phyloP scores from a whole-genome alignment of 208 protist species.

The Trypanosoma congolense region DNA sequence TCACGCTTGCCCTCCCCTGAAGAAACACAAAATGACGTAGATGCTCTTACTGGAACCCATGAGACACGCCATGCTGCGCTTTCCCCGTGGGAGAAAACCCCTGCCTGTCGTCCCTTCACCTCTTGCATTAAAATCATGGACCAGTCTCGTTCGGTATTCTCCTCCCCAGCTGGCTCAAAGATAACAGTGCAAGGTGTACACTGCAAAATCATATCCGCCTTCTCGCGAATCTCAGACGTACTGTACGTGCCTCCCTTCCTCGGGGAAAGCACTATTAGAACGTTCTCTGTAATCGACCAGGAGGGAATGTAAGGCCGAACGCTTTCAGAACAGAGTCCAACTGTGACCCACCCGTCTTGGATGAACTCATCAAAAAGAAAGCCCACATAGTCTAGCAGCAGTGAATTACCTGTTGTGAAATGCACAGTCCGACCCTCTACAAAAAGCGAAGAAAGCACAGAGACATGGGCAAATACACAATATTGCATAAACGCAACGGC shows the following conservation, averaged over 20 bases:
- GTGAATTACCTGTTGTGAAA: constrained; percentile 39
- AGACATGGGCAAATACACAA: constrained; percentile 66
- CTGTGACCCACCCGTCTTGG: constrained; percentile 28
- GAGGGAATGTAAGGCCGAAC: constrained; percentile 37
- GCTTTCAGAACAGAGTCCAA: constrained; percentile 6
- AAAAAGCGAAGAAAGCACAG: constrained; percentile 62
- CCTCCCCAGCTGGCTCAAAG: constrained; percentile 19
- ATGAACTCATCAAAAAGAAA: constrained; percentile 58
- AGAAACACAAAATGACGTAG: not conserved
- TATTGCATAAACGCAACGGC: constrained; percentile 17
- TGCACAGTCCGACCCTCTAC: constrained; percentile 59
- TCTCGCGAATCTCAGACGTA: constrained; percentile 7
- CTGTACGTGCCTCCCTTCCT: constrained; percentile 1
- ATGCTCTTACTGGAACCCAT: constrained; percentile 16
- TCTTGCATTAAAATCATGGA: constrained; percentile 6
- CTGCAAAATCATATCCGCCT: constrained; percentile 34
- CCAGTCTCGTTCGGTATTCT: not conserved
- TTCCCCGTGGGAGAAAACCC: constrained; percentile 1
- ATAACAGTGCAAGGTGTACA: constrained; percentile 53
- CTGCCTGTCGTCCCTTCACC: constrained; percentile 5
- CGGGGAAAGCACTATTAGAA: constrained; percentile 53
- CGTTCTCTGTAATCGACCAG: constrained; percentile 31
- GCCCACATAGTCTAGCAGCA: constrained; percentile 45
- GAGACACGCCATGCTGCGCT: constrained; percentile 20
- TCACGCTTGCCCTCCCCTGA: not conserved